These are phyloP conservation scores for Blastosporella zonata DNA, from an alignment of 1,284 basidiomycete genomes.

Conservation along the genomic window DNA sequence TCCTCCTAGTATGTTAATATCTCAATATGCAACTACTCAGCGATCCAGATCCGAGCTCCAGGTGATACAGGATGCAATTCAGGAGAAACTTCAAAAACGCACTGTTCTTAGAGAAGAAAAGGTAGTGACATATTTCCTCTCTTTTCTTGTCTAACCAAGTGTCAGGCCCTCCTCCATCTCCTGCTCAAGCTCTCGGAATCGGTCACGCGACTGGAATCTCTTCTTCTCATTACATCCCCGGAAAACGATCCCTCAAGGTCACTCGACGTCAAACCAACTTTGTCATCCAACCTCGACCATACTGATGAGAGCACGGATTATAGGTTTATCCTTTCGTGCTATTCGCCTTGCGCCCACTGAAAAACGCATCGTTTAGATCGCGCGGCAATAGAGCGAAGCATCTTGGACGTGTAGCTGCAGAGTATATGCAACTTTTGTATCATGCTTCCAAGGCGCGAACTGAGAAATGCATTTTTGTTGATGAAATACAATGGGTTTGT, in stretches of 20 bases:
- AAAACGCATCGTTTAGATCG: constrained; percentile 34
- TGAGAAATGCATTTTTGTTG: constrained; percentile 75
- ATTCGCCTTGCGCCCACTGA: neutral
- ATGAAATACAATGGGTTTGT: constrained; percentile 85
- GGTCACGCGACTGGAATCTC: constrained; percentile 75
- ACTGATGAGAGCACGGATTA: constrained; percentile 34
- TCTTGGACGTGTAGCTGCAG: constrained; percentile 80
- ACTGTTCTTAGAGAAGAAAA: constrained; percentile 80
- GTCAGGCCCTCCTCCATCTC: constrained; percentile 75
- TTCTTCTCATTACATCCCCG: constrained; percentile 65
- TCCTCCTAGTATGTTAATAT: constrained; percentile 2
- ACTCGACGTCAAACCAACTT: constrained; percentile 29
- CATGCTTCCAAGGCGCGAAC: constrained; percentile 78
- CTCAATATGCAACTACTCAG: constrained; percentile 33
- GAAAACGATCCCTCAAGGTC: constrained; percentile 37
- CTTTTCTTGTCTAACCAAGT: constrained; percentile 3
- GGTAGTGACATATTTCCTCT: constrained; percentile 36
- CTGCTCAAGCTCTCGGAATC: constrained; percentile 89
- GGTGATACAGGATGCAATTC: constrained; percentile 68
- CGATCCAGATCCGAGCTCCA: constrained; percentile 63
- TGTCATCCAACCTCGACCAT: constrained; percentile 25
- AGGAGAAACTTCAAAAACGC: constrained; percentile 73
- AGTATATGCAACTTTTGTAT: constrained; percentile 92
- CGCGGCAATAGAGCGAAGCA: constrained; percentile 76
- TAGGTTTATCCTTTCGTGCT: constrained; percentile 30